Base-by-base conservation (phyloP, 2,329 filamentous ascomycete genomes). In the Sarocladiaceae sp. region DNA sequence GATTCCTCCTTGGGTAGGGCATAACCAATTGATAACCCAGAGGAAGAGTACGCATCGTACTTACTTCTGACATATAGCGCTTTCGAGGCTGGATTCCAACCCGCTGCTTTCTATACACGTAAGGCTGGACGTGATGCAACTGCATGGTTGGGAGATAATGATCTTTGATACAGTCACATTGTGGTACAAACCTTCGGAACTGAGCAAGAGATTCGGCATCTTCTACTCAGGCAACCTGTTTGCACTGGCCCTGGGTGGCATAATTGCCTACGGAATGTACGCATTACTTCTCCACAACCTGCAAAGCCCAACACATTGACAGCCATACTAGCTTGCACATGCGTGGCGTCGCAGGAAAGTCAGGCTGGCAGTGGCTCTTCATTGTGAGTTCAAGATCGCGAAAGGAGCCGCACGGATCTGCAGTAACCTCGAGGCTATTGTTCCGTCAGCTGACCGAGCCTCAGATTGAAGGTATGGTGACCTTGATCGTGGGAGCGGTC, bases 321-420 rank as follows among this genome's bases (percentile, higher is more conserved):
- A 6, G 16, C 31, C 6, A 6, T 33, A 15, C 6, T 13, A 35
- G 33, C 15, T 19, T 35, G 15, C 33, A 20, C 18, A 35, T 35
- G 33, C 11, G 33, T 4, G 33, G 16, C 6, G 18, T 35, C 21
- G n/a, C 33, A 15, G 16, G 16, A 15, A 18, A 19, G 33, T 7
- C 33, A 13, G 33, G 33, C 10, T 35, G 33, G 33, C 33, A 35
- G 16, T 35, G 33, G 33, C 33, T 35, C 15, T 35, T 35, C 16
- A 18, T 35, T 7, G 33, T 35, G 21, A 35, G 33, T 20, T n/a
- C n/a, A n/a, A n/a, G n/a, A n/a, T n/a, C n/a, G n/a, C n/a, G n/a
- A n/a, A n/a, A n/a, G n/a, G n/a, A n/a, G n/a, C n/a, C n/a, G n/a
- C n/a, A n/a, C n/a, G n/a, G n/a, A n/a, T n/a, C n/a, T n/a, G n/a